Base-by-base conservation (phyloP, 352 stramenopile species). In the Globisporangium heterothallicum region DNA sequence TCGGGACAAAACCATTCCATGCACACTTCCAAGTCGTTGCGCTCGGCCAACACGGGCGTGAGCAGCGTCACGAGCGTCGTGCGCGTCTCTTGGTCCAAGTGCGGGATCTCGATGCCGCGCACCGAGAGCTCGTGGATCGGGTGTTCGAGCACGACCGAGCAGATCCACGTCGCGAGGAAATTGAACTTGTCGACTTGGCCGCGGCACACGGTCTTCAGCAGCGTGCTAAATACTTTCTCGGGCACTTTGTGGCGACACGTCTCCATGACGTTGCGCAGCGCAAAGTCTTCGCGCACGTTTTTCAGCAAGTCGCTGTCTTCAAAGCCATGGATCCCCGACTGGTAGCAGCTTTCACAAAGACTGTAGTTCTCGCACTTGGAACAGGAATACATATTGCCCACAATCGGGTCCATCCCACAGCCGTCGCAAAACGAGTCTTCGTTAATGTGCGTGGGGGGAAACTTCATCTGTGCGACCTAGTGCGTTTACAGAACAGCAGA, bases 341-440 rank as follows among this genome's bases (percentile, higher is more conserved):
- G 77, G 67, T 95, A 95, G 63, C 84, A 95, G 44, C 63, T 71
- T 58, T 89, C 75, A 53, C 84, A 95, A 27, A 95, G 61, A 46
- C 68, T 70, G 61, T 89, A 95, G 59, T 95, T 93, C 38, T 73
- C 63, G 63, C 84, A 95, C 59, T 75, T 82, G 54, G 82, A 93
- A 66, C 84, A 95, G 51, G 84, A 88, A 56, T 88, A 95, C 80
- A 92, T 92, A 69, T 92, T 81, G 27, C 84, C 84, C 14, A 93
- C 64, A 57, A 94, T 88, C 16, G 84, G 84, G 56, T 93, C 82
- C 84, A 94, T 90, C 53, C 84, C 84, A 49, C 84, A 95, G 51
- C 84, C 84, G 53, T 95, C 84, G 59, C 84, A 95, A 72, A 95
- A 95, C 58, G 84, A 93, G 60, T 94, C 80, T 13, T 90, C 78